Base-by-base conservation (phyloP, 495 filamentous ascomycete species). In the Penicillium nucicola region DNA sequence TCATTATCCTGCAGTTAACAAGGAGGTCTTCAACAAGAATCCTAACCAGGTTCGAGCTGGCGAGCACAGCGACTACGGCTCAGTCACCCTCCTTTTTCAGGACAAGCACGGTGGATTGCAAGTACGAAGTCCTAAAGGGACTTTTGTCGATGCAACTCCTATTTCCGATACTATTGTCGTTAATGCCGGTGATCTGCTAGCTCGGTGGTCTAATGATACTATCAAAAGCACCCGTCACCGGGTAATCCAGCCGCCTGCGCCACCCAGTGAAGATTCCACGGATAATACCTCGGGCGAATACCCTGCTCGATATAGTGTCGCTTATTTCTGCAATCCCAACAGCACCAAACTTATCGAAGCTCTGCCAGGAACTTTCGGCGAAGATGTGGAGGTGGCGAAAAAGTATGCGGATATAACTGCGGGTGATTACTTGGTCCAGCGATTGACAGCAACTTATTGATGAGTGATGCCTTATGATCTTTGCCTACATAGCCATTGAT, bases 281-380 rank as follows among this genome's bases (percentile, higher is more conserved):
- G 46, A 61, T 15, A 46, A 57, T 11, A 17, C 46, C 8, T 57
- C 60, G 0, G 70, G 69, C 2, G 53, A 55, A 8, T 74, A 77
- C 56, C 74, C 74, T 18, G 63, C 74, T 4, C 65, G 74, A n/a
- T 75, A 76, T 46, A 77, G 71, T 66, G 75, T 81, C 50, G 77
- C 77, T 4, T 92, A 92, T 67, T 97, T 97, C 66, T 96, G 92
- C 74, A 95, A 96, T 57, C 91, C 92, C 8, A 89, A 97, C 54
- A 87, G 81, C 61, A 80, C 91, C 50, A 73, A 72, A 49, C 69
- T 76, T 42, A 97, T 97, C 58, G 88, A 95, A 45, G 90, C 85
- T 0, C 81, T 97, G 32, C 92, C 91, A 0, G 90, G 92, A 5
- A 96, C 92, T 0, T 95, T 82, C 64, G 82, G 77, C 13, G 77